These are phyloP conservation scores for Aureobasidium mangrovei DNA, from an alignment of 2,329 filamentous ascomycete genomes.

Conservation along the genomic window DNA sequence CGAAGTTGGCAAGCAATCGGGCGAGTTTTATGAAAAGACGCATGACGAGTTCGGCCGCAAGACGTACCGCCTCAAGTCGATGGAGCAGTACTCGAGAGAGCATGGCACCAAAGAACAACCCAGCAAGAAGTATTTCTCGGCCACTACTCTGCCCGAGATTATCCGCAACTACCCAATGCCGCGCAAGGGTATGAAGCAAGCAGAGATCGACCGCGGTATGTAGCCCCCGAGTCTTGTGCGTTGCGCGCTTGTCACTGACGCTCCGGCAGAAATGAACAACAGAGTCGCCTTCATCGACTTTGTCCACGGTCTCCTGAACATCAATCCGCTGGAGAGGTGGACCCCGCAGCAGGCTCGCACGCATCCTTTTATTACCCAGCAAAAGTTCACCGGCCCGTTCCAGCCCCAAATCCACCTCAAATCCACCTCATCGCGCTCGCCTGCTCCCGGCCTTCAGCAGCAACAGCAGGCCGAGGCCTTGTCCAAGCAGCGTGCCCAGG, in stretches of 20 bases:
- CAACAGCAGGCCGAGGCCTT: slow-evolving; percentile 91
- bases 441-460: slow-evolving; percentile 87
- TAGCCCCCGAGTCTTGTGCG: slow-evolving; percentile 1
- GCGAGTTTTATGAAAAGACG: slow-evolving; percentile 92
- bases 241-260: slow-evolving; percentile 17
- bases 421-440: slow-evolving; percentile 75
- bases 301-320: slow-evolving; percentile 81
- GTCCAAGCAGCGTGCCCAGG: slow-evolving; percentile 74
- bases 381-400: slow-evolving; percentile 93
- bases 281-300: slow-evolving; percentile 97
- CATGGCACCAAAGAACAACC: slow-evolving; percentile 96
- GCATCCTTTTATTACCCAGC: slow-evolving; percentile 96
- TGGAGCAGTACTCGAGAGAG: slow-evolving; percentile 96
- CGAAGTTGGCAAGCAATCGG: slow-evolving; percentile 95
- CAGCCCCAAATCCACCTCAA: slow-evolving; percentile 96
- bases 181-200: slow-evolving; percentile 97
- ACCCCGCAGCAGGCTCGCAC: slow-evolving; percentile 95
- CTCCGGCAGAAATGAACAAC: slow-evolving; percentile 83
- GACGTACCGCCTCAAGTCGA: slow-evolving; percentile 85
- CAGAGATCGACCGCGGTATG: slow-evolving; percentile 89
- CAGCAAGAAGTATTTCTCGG: slow-evolving; percentile 99
- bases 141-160: slow-evolving; percentile 87
- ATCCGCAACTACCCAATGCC: slow-evolving; percentile 98
- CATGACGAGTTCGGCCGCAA: slow-evolving; percentile 87
- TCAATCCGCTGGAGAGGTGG: slow-evolving; percentile 95